Percentiles rank a stretch among this genome's conserved stretches.
Evolutionary conservation across 2,329 filamentous ascomycete genomes (phyloP).

Genomic region (Zasmidium citrigriseum): DNA sequence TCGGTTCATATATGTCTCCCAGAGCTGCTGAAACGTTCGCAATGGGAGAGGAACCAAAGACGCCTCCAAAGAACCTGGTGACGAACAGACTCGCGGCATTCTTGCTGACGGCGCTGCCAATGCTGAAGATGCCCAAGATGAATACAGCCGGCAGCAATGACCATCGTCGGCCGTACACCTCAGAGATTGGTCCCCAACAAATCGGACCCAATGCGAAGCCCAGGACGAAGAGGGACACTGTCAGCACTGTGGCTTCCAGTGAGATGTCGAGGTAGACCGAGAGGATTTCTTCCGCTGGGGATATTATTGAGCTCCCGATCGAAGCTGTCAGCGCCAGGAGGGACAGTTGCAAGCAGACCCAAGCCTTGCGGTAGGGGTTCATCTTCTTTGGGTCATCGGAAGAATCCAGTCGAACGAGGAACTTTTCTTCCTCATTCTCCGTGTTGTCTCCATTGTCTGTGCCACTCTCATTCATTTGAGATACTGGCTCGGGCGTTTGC

Average conservation of each 20-base stretch:
- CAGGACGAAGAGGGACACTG: slow-evolving; percentile 1
- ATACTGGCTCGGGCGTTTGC: not conserved
- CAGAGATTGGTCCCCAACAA: slow-evolving; percentile 43
- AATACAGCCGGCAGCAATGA: slow-evolving; percentile 43
- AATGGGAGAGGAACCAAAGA: slow-evolving; percentile 48
- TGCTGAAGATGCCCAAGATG: slow-evolving; percentile 42
- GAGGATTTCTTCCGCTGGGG: not conserved
- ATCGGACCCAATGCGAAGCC: slow-evolving; percentile 39
- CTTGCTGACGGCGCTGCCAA: slow-evolving; percentile 41
- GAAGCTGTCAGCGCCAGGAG: not conserved
- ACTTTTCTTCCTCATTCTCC: not conserved
- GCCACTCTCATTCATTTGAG: too few relatives aligned
- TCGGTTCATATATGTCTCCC: slow-evolving; percentile 43
- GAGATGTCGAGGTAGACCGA: not conserved
- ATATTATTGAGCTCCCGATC: not conserved
- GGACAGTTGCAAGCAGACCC: not conserved
- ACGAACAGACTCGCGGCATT: slow-evolving; percentile 33
- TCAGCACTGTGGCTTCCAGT: not conserved
- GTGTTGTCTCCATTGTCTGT: too few relatives aligned
- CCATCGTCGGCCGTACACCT: slow-evolving; percentile 43
- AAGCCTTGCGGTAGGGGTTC: not conserved
- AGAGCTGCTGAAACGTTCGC: slow-evolving; percentile 45
- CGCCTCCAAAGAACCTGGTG: slow-evolving; percentile 43
- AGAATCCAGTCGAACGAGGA: not conserved
- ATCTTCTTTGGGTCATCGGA: not conserved